Evolutionary conservation across 495 filamentous ascomycete genomes (phyloP).

Genomic region (Choiromyces venosus): DNA sequence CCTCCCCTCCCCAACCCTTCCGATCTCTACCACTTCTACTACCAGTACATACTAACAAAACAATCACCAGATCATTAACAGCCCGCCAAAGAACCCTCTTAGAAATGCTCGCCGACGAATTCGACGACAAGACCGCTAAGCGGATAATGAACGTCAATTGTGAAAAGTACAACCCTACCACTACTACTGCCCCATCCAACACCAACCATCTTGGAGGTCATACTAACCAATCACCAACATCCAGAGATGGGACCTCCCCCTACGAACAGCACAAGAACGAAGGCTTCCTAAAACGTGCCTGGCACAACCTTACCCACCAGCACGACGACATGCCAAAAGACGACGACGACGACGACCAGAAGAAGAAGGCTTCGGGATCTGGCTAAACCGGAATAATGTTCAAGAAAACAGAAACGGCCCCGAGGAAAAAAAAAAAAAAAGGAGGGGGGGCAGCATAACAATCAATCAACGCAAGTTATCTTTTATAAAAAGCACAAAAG

Average conservation of each 20-base stretch:
- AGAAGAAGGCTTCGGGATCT: slow-evolving; percentile 40
- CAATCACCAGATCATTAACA: slow-evolving; percentile 49
- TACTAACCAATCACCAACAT: neutral
- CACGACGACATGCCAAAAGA: slow-evolving; percentile 51
- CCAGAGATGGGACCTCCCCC: slow-evolving; percentile 25
- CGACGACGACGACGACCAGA: slow-evolving; percentile 34
- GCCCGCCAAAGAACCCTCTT: slow-evolving; percentile 83
- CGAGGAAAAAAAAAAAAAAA: too few relatives aligned
- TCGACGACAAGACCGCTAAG: slow-evolving; percentile 84
- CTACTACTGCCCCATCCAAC: slow-evolving; percentile 24
- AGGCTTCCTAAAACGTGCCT: slow-evolving; percentile 80
- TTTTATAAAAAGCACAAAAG: too few relatives aligned
- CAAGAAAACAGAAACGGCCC: neutral
- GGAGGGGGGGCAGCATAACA: neutral
- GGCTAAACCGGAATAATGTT: slow-evolving; percentile 16
- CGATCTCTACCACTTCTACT: neutral
- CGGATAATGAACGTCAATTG: slow-evolving; percentile 72
- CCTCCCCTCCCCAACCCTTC: neutral
- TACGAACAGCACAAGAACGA: slow-evolving; percentile 61
- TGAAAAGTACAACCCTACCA: slow-evolving; percentile 45
- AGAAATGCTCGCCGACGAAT: slow-evolving; percentile 92
- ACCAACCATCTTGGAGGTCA: neutral
- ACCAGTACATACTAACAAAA: slow-evolving; percentile 12
- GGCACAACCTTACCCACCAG: slow-evolving; percentile 80
- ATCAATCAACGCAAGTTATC: neutral